Base-by-base conservation (phyloP, 768 basidiomycete genomes). In the Leccinum boreale region DNA sequence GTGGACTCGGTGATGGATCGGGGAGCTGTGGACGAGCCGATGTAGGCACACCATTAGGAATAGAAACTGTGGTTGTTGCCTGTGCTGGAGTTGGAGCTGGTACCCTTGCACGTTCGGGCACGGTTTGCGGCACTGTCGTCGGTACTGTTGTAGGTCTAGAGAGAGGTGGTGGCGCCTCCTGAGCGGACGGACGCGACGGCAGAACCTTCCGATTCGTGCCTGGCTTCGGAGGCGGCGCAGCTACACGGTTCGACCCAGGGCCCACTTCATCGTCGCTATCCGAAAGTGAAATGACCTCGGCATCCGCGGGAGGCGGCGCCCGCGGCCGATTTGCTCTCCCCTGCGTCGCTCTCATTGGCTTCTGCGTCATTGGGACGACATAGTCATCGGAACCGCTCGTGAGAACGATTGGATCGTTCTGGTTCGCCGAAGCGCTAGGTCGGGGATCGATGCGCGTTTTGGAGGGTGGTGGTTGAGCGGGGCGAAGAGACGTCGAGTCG, bases 281-380 rank as follows among this genome's bases (percentile, higher is more conserved):
- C 11, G 55, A 51, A n/a, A 73, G 54, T 11, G 59, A 63, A n/a
- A 72, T 72, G 17, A 73, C 68, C 29, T 72, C 72, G 7, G 10
- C 61, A 4, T 58, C 23, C n/a, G 6, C 2, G 19, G 62, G 62
- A 1, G 60, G 67, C 24, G 59, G 61, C 0, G 0, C 46, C 4
- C 42, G 31, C 33, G 2, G 48, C 44, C 60, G 33, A 17, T 42
- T 50, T 33, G 29, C 17, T n/a, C 23, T 44, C 23, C 50, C 48
- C 36, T 57, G 62, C 7, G 31, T 49, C 44, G 52, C 46, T 6
- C 23, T 14, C 5, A 31, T 53, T 21, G 26, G 54, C 11, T 48
- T 56, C 24, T 54, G 57, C 53, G 49, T 56, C 23, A 48, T 53
- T 8, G 24, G 19, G n/a, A 28, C n/a, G 1, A 4, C 45, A 8